Evolutionary conservation across 352 stramenopile genomes (phyloP).

Genomic region (Phytopythium sindhum): DNA sequence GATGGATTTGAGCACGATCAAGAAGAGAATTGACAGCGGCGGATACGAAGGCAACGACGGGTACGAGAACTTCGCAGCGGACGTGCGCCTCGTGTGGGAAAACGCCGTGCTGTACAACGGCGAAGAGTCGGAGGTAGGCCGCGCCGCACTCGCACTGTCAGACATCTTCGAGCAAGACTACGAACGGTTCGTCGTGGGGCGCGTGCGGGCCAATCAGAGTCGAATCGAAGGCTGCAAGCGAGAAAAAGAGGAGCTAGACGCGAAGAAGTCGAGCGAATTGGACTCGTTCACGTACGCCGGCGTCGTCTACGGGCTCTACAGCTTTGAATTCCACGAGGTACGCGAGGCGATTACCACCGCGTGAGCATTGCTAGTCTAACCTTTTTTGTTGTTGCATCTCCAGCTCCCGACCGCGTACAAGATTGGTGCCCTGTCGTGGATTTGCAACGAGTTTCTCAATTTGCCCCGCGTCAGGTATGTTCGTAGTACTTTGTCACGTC

Average conservation of each 20-base stretch:
- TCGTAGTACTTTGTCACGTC: background rate
- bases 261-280: slow-evolving; percentile 15
- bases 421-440: slow-evolving; percentile 60
- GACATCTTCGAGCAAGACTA: slow-evolving; percentile 86
- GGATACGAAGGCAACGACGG: slow-evolving; percentile 61
- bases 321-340: slow-evolving; percentile 67
- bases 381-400: background rate
- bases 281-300: slow-evolving; percentile 45
- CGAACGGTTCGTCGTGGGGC: slow-evolving; percentile 60
- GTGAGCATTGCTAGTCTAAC: background rate
- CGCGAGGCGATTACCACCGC: background rate
- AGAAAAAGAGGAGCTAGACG: slow-evolving; percentile 25
- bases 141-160: slow-evolving; percentile 59
- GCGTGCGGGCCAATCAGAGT: slow-evolving; percentile 51
- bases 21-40: slow-evolving; percentile 65
- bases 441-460: slow-evolving; percentile 64
- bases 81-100: slow-evolving; percentile 85
- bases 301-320: slow-evolving; percentile 68
- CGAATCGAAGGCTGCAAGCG: slow-evolving; percentile 53
- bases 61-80: slow-evolving; percentile 61
- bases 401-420: slow-evolving; percentile 57
- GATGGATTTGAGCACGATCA: slow-evolving; percentile 91
- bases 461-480: slow-evolving; percentile 42
- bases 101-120: slow-evolving; percentile 79
- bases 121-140: slow-evolving; percentile 73